Conservation (phyloP, 1,139 yeast species). For the Yamadazyma buinensis region DNA sequence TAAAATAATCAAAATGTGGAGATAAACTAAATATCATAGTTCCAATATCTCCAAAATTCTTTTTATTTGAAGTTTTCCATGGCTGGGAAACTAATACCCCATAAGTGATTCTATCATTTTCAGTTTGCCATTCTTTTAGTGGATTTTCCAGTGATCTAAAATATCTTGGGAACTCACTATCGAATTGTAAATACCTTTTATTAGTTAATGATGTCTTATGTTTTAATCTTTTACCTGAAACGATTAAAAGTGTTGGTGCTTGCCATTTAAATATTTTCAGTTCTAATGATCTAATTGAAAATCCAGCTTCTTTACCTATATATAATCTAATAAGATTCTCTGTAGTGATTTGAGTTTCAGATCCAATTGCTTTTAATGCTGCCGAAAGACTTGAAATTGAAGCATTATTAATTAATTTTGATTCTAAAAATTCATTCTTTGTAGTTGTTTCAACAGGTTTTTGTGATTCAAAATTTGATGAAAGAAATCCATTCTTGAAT, state of each 20-base stretch:
- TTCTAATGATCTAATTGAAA: slow-evolving; percentile 83
- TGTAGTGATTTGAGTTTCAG: slow-evolving; percentile 22
- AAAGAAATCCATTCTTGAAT: slow-evolving; percentile 27
- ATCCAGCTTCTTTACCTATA: slow-evolving; percentile 74
- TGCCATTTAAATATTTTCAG: slow-evolving; percentile 85
- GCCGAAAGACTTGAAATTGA: slow-evolving; percentile 40
- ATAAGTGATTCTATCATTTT: slow-evolving; percentile 46
- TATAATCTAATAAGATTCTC: slow-evolving; percentile 59
- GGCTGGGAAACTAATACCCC: slow-evolving; percentile 65
- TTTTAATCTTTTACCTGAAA: slow-evolving; percentile 59
- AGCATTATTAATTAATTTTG: slow-evolving; percentile 39
- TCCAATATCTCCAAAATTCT: slow-evolving; percentile 61
- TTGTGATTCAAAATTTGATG: slow-evolving; percentile 10
- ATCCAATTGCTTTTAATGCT: slow-evolving; percentile 19
- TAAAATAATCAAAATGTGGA: slow-evolving; percentile 61
- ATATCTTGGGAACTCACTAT: slow-evolving; percentile 48
- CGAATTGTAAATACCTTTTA: slow-evolving; percentile 50
- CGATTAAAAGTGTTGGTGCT: slow-evolving; percentile 73
- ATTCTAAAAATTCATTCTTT: slow-evolving; percentile 20
- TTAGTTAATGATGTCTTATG: slow-evolving; percentile 38
- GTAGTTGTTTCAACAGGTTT: neutral
- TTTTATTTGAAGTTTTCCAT: slow-evolving; percentile 74
- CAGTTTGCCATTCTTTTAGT: slow-evolving; percentile 30
- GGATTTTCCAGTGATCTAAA: slow-evolving; percentile 31
- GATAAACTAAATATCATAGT: slow-evolving; percentile 58